Base-by-base conservation (phyloP, 2,329 filamentous ascomycete species). In the Camillea tinctor region DNA sequence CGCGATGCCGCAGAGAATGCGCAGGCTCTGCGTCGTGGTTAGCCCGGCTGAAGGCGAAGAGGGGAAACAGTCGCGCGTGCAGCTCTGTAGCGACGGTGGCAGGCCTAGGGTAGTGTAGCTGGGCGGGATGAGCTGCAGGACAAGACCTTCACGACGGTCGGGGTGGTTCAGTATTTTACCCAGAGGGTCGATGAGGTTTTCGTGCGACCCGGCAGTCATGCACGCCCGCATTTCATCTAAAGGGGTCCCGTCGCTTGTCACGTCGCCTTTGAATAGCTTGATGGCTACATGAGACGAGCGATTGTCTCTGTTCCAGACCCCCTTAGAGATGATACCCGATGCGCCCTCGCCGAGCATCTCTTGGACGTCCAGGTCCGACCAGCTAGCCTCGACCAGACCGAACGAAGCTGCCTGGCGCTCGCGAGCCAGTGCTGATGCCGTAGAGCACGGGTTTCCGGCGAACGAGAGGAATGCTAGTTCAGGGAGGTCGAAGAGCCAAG, bases 161-260 rank as follows among this genome's bases (percentile, higher is more conserved):
- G 77, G 76, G 59, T 80, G 77, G 3, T 70, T 73, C 24, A 72
- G 68, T 24, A 82, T 76, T 55, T 74, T 74, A 1, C 79, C 80
- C 15, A 81, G 74, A 1, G 80, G 74, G 55, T 75, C 73, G 59
- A 81, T 79, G 51, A 82, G 75, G 62, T 79, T 78, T 19, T 73
- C 71, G 64, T 82, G 80, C 44, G 73, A 74, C 11, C 79, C 80
- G 0, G 80, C 80, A 0, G 73, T 72, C 54, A 81, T 74, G 59
- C 75, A 79, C 2, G 79, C 79, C 9, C 74, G 72, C 78, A 82
- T 79, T 68, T 82, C 80, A 65, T 82, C 80, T n/a, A 73, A 68
- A 0, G 80, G 80, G 4, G 75, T 77, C 15, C 80, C 80, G 61
- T 81, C 79, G 63, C 75, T 79, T 8, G 79, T 80, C 11, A 80